Evolutionary conservation across 106 monocot species (phyloP), one percentile per base, ranked within the genome.

Genomic region (Acorus calamus): DNA sequence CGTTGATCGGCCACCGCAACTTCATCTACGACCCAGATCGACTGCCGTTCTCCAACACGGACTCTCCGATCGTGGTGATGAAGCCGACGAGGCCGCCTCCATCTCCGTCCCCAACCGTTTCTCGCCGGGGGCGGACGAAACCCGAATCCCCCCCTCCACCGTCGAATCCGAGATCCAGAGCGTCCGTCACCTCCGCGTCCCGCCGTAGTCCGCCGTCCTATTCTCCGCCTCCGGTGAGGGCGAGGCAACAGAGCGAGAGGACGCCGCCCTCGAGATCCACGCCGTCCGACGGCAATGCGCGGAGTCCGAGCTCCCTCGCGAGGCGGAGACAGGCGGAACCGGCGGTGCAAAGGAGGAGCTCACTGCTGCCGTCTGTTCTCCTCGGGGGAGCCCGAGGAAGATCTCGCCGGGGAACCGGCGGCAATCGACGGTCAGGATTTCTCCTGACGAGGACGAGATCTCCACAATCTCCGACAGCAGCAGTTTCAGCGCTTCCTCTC

Each of bases 61-160:
- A 69, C 2, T 59, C 85, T 3, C 94, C 90, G 2, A 87, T 96
- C 53, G 84, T 90, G 43, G 50, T 84, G 2, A 87, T 79, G 84
- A 81, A 74, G 53, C 80, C 82, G 2, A 28, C 48, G 0, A 43
- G 74, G 14, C 74, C 49, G 44, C 65, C 73, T 8, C 69, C 57
- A 3, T 43, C 67, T 11, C 53, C 11, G 67, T 43, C 57, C 61
- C 41, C 66, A 65, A 58, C 14, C 68, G 7, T 50, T 2, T 41
- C 7, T 57, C 11, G 57, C 5, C 11, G 57, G n/a, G n/a, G 48
- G 71, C 44, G 53, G 52, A 45, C 10, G 47, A 44, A n/a, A 28
- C 47, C 10, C 41, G 67, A 11, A 5, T 47, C 55, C 2, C 28
- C 47, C 47, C 42, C 67, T 3, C 55, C 28, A 28, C 28, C 28